These are phyloP conservation scores for Teunomyces barrocoloradensis DNA, from an alignment of 805 yeast genomes.

Conservation along the genomic window DNA sequence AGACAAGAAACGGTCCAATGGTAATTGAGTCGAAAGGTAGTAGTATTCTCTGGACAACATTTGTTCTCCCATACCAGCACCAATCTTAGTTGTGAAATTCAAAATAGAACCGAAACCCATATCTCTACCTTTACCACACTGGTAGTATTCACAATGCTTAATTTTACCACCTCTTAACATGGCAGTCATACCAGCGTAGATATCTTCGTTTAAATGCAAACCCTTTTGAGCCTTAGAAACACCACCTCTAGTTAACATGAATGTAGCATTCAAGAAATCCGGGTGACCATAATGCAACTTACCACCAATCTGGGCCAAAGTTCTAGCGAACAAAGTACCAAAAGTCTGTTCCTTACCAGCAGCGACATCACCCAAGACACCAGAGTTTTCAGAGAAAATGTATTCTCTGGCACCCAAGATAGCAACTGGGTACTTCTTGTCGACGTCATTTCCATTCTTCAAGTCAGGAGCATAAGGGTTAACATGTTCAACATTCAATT, in stretches of 20 bases:
- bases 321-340: constrained; percentile 82
- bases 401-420: constrained; percentile 86
- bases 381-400: constrained; percentile 82
- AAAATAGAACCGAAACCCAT: constrained; percentile 82
- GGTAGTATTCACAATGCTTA: constrained; percentile 83
- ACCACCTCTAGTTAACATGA: constrained; percentile 86
- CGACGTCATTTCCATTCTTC: constrained; percentile 52
- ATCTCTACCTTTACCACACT: constrained; percentile 91
- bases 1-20: constrained; percentile 75
- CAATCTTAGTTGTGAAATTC: constrained; percentile 84
- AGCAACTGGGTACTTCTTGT: constrained; percentile 64
- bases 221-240: constrained; percentile 86
- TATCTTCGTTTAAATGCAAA: constrained; percentile 82
- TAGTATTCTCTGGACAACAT: constrained; percentile 82
- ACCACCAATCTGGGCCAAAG: constrained; percentile 81
- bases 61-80: constrained; percentile 94
- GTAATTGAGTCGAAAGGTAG: constrained; percentile 76
- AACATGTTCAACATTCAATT: constrained; percentile 68
- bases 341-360: constrained; percentile 90
- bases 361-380: constrained; percentile 84
- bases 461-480: constrained; percentile 79
- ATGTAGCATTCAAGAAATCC: constrained; percentile 72
- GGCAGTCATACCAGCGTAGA: constrained; percentile 86
- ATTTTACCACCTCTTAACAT: constrained; percentile 82
- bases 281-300: constrained; percentile 89